A percentile compares a stretch with the other conserved stretches of the same genome.
Evolutionary conservation across 1,284 basidiomycete species (phyloP).

Genomic region (Xerocomus cyaneibrunnescens): DNA sequence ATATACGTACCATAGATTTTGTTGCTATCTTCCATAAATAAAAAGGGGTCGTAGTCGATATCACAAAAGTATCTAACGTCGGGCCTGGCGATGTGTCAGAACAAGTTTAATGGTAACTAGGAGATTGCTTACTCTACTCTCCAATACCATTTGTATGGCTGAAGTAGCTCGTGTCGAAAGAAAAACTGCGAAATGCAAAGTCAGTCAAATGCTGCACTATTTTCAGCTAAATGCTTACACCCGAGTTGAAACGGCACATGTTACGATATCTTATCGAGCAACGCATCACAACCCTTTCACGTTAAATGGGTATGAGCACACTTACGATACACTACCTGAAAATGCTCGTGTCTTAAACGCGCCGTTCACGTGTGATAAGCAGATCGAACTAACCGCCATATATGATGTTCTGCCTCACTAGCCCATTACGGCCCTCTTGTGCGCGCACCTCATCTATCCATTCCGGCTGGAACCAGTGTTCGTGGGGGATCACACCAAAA

Average conservation of each 20-base stretch:
- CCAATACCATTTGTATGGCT: conserved; percentile 81
- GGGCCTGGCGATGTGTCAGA: conserved; percentile 45
- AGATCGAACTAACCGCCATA: conserved; percentile 52
- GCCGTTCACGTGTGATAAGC: neutral
- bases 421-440: conserved; percentile 53
- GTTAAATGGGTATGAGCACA: conserved; percentile 12
- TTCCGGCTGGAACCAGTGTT: conserved; percentile 78
- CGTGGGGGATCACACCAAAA: conserved; percentile 71
- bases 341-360: conserved; percentile 2
- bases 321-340: conserved; percentile 54
- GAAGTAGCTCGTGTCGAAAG: conserved; percentile 71
- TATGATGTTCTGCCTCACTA: conserved; percentile 62
- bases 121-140: conserved; percentile 51
- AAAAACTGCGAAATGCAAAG: conserved; percentile 54
- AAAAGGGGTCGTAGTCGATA: conserved; percentile 75
- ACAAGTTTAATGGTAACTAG: conserved; percentile 7
- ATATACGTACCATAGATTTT: conserved; percentile 66
- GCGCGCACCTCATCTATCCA: conserved; percentile 80
- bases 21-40: conserved; percentile 73
- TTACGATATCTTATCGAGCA: conserved; percentile 54
- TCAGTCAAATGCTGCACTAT: neutral
- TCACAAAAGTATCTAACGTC: conserved; percentile 77
- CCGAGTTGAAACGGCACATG: conserved; percentile 85
- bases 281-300: conserved; percentile 3
- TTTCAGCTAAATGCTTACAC: conserved; percentile 47